Evolutionary conservation across 768 basidiomycete species (phyloP).

Genomic region (Paxillus ammoniavirescens): DNA sequence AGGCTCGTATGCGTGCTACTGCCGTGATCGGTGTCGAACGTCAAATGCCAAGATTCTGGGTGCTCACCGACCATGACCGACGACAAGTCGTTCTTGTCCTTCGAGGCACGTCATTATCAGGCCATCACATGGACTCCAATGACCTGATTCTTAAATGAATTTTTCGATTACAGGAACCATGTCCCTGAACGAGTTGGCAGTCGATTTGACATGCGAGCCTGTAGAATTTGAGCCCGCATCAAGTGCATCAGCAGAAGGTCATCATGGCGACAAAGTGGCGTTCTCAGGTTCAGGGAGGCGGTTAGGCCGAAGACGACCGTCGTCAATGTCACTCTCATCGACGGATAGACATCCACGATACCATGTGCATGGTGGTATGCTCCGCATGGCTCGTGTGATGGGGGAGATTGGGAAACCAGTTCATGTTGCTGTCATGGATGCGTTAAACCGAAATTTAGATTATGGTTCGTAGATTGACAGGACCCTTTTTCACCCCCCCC

Average conservation of each 20-base stretch:
- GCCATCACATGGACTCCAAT: background rate
- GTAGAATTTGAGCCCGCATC: constrained; percentile 60
- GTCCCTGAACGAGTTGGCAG: constrained; percentile 85
- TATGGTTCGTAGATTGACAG: constrained; percentile 54
- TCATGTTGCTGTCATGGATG: constrained; percentile 69
- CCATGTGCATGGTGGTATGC: constrained; percentile 79
- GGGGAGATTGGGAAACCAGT: constrained; percentile 75
- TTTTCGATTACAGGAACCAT: constrained; percentile 56
- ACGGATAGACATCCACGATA: constrained; percentile 36
- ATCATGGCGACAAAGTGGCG: constrained; percentile 33
- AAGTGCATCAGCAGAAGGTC: constrained; percentile 28
- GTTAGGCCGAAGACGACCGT: constrained; percentile 23
- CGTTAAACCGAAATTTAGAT: constrained; percentile 62
- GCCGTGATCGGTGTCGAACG: constrained; percentile 66
- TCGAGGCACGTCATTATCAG: constrained; percentile 41
- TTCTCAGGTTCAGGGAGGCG: constrained; percentile 32
- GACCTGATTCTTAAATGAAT: constrained; percentile 3
- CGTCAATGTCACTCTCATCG: constrained; percentile 18
- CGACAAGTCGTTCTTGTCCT: constrained; percentile 74
- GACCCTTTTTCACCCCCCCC: background rate
- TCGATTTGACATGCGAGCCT: constrained; percentile 80
- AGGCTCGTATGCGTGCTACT: constrained; percentile 48
- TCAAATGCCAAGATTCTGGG: constrained; percentile 83
- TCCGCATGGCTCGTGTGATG: constrained; percentile 78
- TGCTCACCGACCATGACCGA: constrained; percentile 76